Conservation (phyloP, 108 stramenopile genomes). For the Pelagomonas calceolata region DNA sequence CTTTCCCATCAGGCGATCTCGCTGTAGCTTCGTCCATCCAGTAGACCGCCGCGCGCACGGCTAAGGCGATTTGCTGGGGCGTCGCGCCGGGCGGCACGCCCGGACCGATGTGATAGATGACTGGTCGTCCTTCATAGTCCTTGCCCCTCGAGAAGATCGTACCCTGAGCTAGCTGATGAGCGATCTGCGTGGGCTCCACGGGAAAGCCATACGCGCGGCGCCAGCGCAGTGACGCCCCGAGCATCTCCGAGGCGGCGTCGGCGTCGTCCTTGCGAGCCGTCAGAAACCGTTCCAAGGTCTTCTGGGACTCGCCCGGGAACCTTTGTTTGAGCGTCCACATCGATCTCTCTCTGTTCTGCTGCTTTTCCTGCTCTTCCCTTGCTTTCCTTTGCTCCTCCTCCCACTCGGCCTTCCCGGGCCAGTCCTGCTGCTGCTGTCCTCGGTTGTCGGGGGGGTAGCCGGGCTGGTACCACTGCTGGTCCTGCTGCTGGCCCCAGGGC, state of each 20-base stretch:
- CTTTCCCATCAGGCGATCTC: neutral
- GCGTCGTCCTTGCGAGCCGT: neutral
- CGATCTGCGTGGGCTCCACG: neutral
- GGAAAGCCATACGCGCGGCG: neutral
- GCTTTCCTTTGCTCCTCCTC: too few relatives aligned
- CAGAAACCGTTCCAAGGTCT: neutral
- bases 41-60: neutral
- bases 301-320: too few relatives aligned
- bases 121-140: neutral
- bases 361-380: too few relatives aligned
- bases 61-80: neutral
- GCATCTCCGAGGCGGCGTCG: neutral
- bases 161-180: neutral
- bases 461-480: too few relatives aligned
- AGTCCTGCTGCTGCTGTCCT: too few relatives aligned
- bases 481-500: too few relatives aligned
- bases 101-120: neutral
- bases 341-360: too few relatives aligned
- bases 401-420: too few relatives aligned
- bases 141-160: neutral
- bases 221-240: neutral
- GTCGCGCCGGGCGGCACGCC: neutral
- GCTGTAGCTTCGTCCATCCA: neutral
- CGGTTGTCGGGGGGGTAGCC: too few relatives aligned
- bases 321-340: too few relatives aligned